Percentiles rank a stretch among this genome's conserved stretches.
These are phyloP conservation scores for Spinellus fusiger DNA, from an alignment of 192 early-diverging fungal species.

Conservation along the genomic window DNA sequence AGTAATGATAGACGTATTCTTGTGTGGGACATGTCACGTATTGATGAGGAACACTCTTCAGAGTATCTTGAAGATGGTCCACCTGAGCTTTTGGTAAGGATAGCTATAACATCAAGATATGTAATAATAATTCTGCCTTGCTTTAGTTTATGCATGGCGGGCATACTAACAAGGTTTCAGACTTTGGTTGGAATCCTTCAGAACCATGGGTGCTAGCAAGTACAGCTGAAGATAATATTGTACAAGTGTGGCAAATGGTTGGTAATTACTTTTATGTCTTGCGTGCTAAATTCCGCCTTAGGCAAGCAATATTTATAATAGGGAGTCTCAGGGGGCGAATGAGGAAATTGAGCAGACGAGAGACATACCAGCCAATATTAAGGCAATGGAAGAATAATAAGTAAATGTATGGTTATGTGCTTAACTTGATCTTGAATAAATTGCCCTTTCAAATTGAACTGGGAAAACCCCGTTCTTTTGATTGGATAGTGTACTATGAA, in stretches of 20 bases:
- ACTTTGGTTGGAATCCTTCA: conserved; percentile 93
- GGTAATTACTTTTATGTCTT: no score
- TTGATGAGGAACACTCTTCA: conserved; percentile 88
- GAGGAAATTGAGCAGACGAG: not conserved
- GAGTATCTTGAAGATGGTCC: conserved; percentile 97
- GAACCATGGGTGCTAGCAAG: conserved; percentile 93
- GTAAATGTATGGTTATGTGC: not conserved
- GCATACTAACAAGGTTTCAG: conserved; percentile 95
- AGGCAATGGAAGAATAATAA: not conserved
- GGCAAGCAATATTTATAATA: conserved; percentile 20
- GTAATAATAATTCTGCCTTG: not conserved
- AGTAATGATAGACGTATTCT: conserved; percentile 87
- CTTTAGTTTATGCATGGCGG: conserved; percentile 94
- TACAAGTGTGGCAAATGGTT: conserved; percentile 99
- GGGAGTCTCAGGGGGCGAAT: not conserved
- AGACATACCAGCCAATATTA: no score
- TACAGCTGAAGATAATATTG: conserved; percentile 95
- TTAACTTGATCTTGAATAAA: not conserved
- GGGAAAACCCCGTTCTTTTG: not conserved
- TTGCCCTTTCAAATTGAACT: not conserved
- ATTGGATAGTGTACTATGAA: not conserved
- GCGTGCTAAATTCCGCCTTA: not conserved
- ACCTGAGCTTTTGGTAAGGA: conserved; percentile 84
- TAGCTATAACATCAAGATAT: not conserved
- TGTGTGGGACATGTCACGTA: conserved; percentile 91